Conservation (phyloP, 202 grass and related monocot genomes). For the Alloteropsis angusta region DNA sequence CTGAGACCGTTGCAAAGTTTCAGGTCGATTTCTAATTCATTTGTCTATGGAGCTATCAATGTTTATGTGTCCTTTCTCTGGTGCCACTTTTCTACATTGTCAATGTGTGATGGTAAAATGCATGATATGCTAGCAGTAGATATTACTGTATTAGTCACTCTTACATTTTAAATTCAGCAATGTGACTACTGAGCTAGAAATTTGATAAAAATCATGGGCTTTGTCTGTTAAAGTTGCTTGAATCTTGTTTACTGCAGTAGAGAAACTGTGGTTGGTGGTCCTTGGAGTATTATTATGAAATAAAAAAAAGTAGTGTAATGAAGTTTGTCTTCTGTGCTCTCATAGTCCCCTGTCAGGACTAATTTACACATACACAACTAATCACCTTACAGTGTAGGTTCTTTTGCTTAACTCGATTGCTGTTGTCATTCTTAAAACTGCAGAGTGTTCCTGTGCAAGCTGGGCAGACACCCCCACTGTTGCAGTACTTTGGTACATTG, state of each 20-base stretch:
- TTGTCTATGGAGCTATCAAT: background rate
- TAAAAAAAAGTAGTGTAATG: background rate
- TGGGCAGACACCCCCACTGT: constrained; percentile 85
- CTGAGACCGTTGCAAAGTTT: constrained; percentile 92
- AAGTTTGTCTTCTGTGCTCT: background rate
- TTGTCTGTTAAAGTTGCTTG: background rate
- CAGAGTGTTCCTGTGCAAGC: constrained; percentile 96
- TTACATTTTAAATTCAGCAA: background rate
- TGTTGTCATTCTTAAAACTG: background rate
- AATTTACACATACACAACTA: background rate
- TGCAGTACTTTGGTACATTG: constrained; percentile 89
- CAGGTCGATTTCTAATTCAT: constrained; percentile 41
- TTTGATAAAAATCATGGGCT: too few relatives aligned
- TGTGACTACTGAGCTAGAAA: background rate
- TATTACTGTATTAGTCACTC: background rate
- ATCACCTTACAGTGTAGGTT: background rate
- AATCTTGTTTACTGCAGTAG: background rate
- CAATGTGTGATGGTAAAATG: background rate
- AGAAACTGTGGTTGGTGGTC: background rate
- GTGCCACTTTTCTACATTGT: background rate
- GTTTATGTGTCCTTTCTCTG: background rate
- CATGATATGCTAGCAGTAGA: background rate
- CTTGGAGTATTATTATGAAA: background rate
- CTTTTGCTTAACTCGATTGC: background rate
- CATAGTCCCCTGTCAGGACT: background rate